phyloP scores from a whole-genome alignment of 345 rosid genomes.

The Pistacia atlantica region DNA sequence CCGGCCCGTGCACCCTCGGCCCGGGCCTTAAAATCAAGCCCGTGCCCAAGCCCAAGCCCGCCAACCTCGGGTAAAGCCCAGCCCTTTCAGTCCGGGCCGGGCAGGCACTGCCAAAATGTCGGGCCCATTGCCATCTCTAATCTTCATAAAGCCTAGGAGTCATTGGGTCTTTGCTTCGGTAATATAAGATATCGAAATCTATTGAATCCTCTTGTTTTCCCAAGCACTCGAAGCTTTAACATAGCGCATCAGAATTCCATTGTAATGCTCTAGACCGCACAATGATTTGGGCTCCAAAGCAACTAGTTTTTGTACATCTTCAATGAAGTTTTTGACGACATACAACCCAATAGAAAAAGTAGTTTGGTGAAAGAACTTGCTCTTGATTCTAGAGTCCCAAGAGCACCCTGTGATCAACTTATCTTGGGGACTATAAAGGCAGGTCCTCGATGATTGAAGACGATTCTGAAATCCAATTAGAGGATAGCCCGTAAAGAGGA shows the following conservation, averaged over 20 bases:
- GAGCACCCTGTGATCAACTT: slow-evolving; percentile 58
- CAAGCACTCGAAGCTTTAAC: slow-evolving; percentile 69
- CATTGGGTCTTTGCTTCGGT: slow-evolving; percentile 64
- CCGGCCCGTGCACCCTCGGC: too few species aligned
- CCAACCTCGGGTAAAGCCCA: too few species aligned
- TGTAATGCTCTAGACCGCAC: slow-evolving; percentile 60
- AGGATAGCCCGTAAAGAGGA: slow-evolving; percentile 67
- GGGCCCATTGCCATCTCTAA: too few species aligned
- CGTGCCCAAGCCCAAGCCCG: too few species aligned
- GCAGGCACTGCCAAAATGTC: too few species aligned
- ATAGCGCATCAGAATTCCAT: slow-evolving; percentile 79
- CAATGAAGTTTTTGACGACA: slow-evolving; percentile 46
- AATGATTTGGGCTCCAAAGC: slow-evolving; percentile 45
- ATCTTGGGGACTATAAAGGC: slow-evolving; percentile 68
- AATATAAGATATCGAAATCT: slow-evolving; percentile 77
- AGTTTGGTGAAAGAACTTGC: slow-evolving; percentile 68
- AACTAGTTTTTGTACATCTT: slow-evolving; percentile 64
- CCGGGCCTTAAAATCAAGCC: too few species aligned
- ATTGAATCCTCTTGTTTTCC: slow-evolving; percentile 74
- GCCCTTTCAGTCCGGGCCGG: too few species aligned
- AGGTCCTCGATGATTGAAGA: slow-evolving; percentile 76
- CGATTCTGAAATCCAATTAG: slow-evolving; percentile 73
- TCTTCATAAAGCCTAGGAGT: slow-evolving; percentile 69
- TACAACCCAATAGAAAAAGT: slow-evolving; percentile 59
- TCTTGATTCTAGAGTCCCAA: slow-evolving; percentile 74